Base-by-base conservation (phyloP, 352 stramenopile genomes). In the Poterioochromonas sp. region DNA sequence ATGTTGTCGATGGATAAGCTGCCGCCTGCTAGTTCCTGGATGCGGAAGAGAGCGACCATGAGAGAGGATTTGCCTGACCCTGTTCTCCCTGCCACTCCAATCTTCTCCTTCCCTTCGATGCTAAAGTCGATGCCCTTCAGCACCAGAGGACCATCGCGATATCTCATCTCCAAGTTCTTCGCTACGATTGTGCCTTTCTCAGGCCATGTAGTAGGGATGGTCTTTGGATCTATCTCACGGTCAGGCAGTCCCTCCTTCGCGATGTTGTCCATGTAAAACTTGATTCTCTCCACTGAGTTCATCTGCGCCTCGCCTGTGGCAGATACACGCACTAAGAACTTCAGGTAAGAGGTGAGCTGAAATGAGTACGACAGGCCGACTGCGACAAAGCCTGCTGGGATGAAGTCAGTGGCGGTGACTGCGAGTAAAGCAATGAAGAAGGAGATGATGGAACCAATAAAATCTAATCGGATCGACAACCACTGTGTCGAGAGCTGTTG, bases 1-100 rank as follows among this genome's bases (percentile, higher is more conserved):
- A 96, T 84, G 34, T 89, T 91, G 81, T 97, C 92, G 77, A 97
- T 91, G n/a, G 90, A 58, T 41, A 97, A 87, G 34, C 82, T 81
- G 0, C 92, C 92, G 37, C 81, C 32, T 29, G 32, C 8, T 43
- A 69, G 82, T 41, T 84, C 85, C 32, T 91, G 78, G 70, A 96
- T 86, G 35, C 92, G 89, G 76, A 97, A 91, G 58, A 97, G 83
- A 60, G 88, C 87, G 77, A 92, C 85, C 15, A 92, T 87, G 26
- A 97, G 81, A 80, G 82, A 87, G 63, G 84, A 90, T 82, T 95
- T 92, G 78, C 90, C 91, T 5, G 86, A 86, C n/a, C 89, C 89
- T 0, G 90, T 92, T 54, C 87, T 81, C 26, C 91, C 91, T 0
- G 94, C 87, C 40, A 97, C 88, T 39, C 91, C 92, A 34, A 96